A percentile compares a stretch with the other conserved stretches of the same genome.
These are phyloP conservation scores for Mucor sp. DNA, from an alignment of 371 early-diverging fungal species.

Conservation along the genomic window DNA sequence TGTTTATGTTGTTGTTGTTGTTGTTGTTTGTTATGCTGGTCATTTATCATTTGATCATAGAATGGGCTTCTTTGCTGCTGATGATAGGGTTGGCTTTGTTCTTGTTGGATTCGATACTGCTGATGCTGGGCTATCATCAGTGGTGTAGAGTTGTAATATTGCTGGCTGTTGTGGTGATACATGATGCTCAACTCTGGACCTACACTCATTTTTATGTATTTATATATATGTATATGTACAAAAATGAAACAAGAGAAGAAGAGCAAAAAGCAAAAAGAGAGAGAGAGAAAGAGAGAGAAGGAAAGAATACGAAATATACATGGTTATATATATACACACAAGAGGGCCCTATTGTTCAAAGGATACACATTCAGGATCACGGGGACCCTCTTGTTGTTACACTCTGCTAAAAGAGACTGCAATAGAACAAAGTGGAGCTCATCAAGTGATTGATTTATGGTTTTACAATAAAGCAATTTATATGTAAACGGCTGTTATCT, in stretches of 20 bases:
- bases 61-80: neutral
- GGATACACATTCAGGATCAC: neutral
- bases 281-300: conserved; percentile 6
- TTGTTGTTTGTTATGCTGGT: neutral
- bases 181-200: conserved; percentile 16
- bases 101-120: conserved; percentile 6
- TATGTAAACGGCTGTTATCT: neutral
- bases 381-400: conserved; percentile 5
- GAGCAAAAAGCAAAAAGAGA: conserved; percentile 8
- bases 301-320: neutral
- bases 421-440: neutral
- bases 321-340: neutral
- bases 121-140: conserved; percentile 5
- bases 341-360: neutral
- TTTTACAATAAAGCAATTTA: conserved; percentile 1
- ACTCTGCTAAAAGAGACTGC: neutral
- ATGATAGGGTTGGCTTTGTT: neutral
- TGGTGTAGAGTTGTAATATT: conserved; percentile 6
- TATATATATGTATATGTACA: neutral
- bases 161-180: conserved; percentile 8
- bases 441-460: conserved; percentile 10
- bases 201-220: conserved; percentile 11
- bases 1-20: neutral
- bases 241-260: conserved; percentile 11
- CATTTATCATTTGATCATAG: conserved; percentile 10